Conservation (phyloP, 2,329 filamentous ascomycete species). For the Aspergillus calidoustus region DNA sequence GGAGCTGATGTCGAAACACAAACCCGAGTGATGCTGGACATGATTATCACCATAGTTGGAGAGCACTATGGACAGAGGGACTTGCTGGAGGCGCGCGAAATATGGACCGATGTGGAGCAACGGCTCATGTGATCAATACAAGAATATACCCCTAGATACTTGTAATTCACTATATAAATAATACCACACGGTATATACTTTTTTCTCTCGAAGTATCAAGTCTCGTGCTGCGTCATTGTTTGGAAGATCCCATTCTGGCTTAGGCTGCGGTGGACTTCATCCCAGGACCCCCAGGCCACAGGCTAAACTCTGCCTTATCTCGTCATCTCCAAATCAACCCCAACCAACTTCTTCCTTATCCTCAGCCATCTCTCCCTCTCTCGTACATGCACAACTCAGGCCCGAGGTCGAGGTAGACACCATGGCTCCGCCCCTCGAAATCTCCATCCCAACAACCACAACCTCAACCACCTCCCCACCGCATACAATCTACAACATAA, state of each 20-base stretch:
- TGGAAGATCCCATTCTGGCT: conserved; percentile 4
- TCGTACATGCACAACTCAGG: conserved; percentile 6
- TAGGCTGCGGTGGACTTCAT: conserved; percentile 7
- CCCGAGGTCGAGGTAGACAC: conserved; percentile 1
- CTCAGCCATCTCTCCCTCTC: conserved; percentile 3
- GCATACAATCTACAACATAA: conserved; percentile 66
- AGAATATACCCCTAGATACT: not conserved
- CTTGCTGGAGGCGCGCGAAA: conserved; percentile 73
- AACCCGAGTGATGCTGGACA: conserved; percentile 75
- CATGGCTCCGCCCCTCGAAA: conserved; percentile 52
- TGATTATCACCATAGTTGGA: conserved; percentile 86
- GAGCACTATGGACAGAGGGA: conserved; percentile 91
- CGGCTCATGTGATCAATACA: conserved; percentile 1
- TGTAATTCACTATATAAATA: not conserved
- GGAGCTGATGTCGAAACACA: conserved; percentile 31
- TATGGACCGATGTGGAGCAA: conserved; percentile 45
- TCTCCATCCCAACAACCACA: conserved; percentile 55
- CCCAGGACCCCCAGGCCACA: not conserved
- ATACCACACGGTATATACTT: not conserved
- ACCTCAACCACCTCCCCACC: conserved; percentile 55
- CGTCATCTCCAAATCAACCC: conserved; percentile 3
- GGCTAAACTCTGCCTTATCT: not conserved
- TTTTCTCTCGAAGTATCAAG: not conserved
- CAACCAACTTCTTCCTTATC: conserved; percentile 7
- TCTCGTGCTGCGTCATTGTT: conserved; percentile 14